phyloP scores from a whole-genome alignment of 441 rosid species.

The Erodium moschatum region DNA sequence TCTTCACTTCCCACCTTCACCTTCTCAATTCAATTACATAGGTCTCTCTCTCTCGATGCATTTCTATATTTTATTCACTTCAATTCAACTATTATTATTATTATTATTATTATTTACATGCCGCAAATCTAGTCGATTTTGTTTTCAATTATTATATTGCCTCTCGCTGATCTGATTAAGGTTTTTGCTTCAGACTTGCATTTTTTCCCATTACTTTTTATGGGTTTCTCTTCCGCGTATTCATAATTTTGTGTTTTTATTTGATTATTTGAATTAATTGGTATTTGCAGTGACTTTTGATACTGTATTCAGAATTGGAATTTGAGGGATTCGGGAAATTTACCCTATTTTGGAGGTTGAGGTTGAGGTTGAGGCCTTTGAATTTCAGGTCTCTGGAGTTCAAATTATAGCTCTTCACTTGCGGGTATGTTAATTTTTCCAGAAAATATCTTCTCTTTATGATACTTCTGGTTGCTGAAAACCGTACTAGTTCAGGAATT shows the following conservation, averaged over 20 bases:
- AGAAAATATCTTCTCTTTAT: no score
- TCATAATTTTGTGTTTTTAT: background rate
- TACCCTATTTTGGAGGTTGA: background rate
- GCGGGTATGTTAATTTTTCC: background rate
- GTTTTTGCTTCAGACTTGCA: conserved; percentile 1
- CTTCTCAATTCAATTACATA: background rate
- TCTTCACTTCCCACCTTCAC: background rate
- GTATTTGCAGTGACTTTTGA: background rate
- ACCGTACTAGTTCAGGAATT: no score
- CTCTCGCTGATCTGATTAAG: background rate
- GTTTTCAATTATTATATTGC: background rate
- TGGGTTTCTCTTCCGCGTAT: background rate
- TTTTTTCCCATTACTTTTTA: no score
- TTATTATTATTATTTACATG: background rate
- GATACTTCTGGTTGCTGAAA: no score
- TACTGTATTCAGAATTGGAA: background rate
- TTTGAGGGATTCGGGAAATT: background rate
- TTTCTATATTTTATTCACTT: background rate
- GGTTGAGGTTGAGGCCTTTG: background rate
- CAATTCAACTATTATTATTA: background rate
- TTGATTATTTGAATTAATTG: background rate
- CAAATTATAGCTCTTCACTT: background rate
- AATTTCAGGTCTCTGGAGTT: no score
- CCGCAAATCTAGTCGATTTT: conserved; percentile 3
- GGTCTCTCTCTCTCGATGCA: background rate